Base-by-base conservation (phyloP, 148 eudicot species). In the Rheum nobile region DNA sequence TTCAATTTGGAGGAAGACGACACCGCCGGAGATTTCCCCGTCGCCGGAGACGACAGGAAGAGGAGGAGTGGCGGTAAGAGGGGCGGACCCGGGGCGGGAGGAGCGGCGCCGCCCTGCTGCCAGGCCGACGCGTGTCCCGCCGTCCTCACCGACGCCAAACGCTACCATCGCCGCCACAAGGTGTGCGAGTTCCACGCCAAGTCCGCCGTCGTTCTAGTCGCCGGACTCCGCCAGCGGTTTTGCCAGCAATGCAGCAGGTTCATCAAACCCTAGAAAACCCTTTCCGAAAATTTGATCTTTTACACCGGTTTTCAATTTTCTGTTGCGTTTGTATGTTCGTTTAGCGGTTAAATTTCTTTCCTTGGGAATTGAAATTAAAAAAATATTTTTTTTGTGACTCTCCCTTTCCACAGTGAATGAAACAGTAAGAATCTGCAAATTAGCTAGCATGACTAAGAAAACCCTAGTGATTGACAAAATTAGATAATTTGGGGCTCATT, bases 191-290 rank as follows among this genome's bases (percentile, higher is more conserved):
- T 72, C 21, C 87, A 84, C 71, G 82, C 87, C 11, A 84, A 82
- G 76, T 72, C 87, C 13, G 79, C 87, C 0, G 72, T 79, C 21
- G 87, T 84, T 52, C 42, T 50, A 1, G 35, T 84, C 43, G 72
- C 71, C 24, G 84, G 87, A 72, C 70, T 44, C 68, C 84, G 79
- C 37, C 82, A 79, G 71, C 75, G 87, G 57, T 84, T 84, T 71
- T 84, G 87, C 71, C 87, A 84, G 76, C 87, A 84, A 79, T 84
- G 87, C 57, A 84, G 87, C 81, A 84, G 87, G 87, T 80, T 46
- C 11, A 35, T 54, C 29, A 8, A 54, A 54, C 29, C 29, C 13
- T 22, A 46, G 4, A 46, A 2, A 2, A 14, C 4, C 24, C 4
- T 54, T 52, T 52, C 54, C 37, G 2, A 35, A 35, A 4, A 35